Percentiles rank a stretch among this genome's conserved stretches.
phyloP scores from a whole-genome alignment of 2,329 filamentous ascomycete species.

The Xylariaceae sp. region DNA sequence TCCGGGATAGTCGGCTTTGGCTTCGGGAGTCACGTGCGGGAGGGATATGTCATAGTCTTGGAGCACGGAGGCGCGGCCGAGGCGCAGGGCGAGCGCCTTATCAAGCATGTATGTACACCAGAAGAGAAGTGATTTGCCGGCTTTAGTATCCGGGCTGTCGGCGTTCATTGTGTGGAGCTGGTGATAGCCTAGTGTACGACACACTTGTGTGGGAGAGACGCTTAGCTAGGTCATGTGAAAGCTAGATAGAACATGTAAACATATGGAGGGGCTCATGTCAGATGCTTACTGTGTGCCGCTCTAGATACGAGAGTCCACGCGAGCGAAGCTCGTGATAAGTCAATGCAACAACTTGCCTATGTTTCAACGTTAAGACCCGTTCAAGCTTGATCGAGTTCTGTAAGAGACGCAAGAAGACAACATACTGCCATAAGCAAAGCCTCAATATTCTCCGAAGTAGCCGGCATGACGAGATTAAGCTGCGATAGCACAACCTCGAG shows the following conservation, averaged over 20 bases:
- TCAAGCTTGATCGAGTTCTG: background rate
- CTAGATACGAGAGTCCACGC: constrained; percentile 29
- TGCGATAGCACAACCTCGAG: constrained; percentile 31
- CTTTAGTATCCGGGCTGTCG: constrained; percentile 24
- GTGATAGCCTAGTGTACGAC: constrained; percentile 30
- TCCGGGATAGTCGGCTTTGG: constrained; percentile 32
- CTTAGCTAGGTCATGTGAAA: background rate
- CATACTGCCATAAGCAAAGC: constrained; percentile 45
- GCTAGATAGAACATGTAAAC: background rate
- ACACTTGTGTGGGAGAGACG: constrained; percentile 18
- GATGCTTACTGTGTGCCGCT: constrained; percentile 30
- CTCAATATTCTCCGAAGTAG: constrained; percentile 44
- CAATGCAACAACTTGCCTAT: constrained; percentile 26
- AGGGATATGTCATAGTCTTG: constrained; percentile 55
- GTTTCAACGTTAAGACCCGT: background rate
- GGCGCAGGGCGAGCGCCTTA: constrained; percentile 50
- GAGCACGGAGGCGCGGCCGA: constrained; percentile 50
- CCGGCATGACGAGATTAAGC: constrained; percentile 44
- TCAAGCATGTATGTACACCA: constrained; percentile 57
- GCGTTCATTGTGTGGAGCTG: constrained; percentile 27
- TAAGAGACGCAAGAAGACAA: constrained; percentile 1
- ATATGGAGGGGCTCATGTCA: too few species aligned
- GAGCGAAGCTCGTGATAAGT: constrained; percentile 29
- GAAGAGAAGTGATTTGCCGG: constrained; percentile 44
- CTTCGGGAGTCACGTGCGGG: constrained; percentile 30